phyloP scores from a whole-genome alignment of 2,329 filamentous ascomycete genomes.

The Penicillium janthinellum region DNA sequence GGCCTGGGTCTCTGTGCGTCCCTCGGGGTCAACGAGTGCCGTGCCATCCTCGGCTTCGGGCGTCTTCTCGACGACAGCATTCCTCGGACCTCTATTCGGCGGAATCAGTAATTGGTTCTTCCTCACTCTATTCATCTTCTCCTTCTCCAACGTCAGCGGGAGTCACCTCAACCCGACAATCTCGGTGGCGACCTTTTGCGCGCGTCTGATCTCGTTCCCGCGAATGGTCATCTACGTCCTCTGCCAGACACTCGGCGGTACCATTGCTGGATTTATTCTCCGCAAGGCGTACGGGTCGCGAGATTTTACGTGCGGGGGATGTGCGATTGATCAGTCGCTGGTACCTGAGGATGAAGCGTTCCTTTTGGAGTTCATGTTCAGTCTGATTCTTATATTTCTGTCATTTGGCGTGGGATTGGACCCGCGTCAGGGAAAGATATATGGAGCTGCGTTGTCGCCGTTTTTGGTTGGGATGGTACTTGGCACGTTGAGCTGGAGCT shows the following conservation, averaged over 20 bases:
- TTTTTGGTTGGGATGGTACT: not conserved
- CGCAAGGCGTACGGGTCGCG: not conserved
- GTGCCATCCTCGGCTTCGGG: not conserved
- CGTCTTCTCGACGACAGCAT: not conserved
- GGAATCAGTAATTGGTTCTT: not conserved
- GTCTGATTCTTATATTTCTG: not conserved
- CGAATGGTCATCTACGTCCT: not conserved
- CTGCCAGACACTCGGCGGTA: not conserved
- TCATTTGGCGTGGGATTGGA: not conserved
- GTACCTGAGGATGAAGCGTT: not conserved
- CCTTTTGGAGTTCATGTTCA: not conserved
- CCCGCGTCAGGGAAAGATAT: not conserved
- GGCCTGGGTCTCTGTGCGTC: not conserved
- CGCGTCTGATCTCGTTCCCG: not conserved
- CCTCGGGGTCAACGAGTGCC: not conserved
- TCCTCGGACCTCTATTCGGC: not conserved
- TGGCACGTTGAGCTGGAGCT: not conserved
- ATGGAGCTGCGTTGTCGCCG: not conserved
- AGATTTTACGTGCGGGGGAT: not conserved
- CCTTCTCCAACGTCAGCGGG: slow-evolving; percentile 4
- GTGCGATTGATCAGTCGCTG: not conserved
- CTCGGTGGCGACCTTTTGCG: not conserved
- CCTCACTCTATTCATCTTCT: slow-evolving; percentile 6
- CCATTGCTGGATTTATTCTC: not conserved
- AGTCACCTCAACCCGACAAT: slow-evolving; percentile 4